Evolutionary conservation across 140 eudicot genomes (phyloP).

Genomic region (Stevia rebaudiana): DNA sequence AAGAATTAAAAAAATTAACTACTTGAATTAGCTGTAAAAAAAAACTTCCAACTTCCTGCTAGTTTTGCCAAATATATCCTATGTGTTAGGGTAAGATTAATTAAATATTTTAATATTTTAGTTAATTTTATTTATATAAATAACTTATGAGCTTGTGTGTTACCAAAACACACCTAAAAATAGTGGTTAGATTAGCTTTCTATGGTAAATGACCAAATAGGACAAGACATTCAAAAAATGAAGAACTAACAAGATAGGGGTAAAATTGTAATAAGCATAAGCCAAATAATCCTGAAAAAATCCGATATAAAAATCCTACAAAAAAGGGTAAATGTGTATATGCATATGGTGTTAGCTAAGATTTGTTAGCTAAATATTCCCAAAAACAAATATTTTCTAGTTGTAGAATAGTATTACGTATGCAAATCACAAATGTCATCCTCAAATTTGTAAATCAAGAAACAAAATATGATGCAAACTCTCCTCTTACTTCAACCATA

Average conservation of each 20-base stretch:
- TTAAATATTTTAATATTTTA: not conserved
- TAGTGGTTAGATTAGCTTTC: not conserved
- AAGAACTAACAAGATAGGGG: not conserved
- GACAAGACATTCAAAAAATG: not conserved
- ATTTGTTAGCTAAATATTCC: slow-evolving; percentile 20
- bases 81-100: not conserved
- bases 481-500: slow-evolving; percentile 23
- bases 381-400: slow-evolving; percentile 17
- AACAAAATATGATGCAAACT: slow-evolving; percentile 27
- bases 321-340: slow-evolving; percentile 1
- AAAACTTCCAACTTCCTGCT: not conserved
- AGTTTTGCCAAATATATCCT: not conserved
- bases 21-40: not conserved
- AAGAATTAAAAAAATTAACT: too few species aligned
- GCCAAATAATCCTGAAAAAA: not conserved
- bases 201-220: not conserved
- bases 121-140: not conserved
- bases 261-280: not conserved
- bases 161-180: not conserved
- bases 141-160: not conserved
- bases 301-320: not conserved
- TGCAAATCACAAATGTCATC: slow-evolving; percentile 20
- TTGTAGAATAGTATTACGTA: slow-evolving; percentile 29
- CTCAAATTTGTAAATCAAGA: slow-evolving; percentile 20
- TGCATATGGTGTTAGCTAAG: slow-evolving; percentile 8